Percentiles rank a stretch among this genome's conserved stretches.
These are phyloP conservation scores for Calendula officinalis DNA, from an alignment of 129 eudicot species.

Conservation along the genomic window DNA sequence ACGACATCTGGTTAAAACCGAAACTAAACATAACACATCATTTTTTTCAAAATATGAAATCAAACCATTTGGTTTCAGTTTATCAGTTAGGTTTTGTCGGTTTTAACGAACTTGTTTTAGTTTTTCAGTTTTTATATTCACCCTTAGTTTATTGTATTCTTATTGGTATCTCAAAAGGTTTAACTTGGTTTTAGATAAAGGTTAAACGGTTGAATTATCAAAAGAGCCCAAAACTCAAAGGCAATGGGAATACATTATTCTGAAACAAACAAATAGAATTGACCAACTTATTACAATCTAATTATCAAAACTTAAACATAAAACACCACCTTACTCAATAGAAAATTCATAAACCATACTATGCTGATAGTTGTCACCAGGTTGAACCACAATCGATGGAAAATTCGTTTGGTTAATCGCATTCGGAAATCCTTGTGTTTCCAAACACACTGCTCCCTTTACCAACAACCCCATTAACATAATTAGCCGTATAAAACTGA, in stretches of 20 bases:
- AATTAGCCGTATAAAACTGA: constrained; percentile 93
- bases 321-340: constrained; percentile 34
- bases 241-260: background rate
- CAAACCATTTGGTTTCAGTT: no score
- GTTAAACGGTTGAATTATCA: background rate
- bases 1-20: no score
- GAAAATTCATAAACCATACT: constrained; percentile 84
- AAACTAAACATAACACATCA: no score
- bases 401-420: constrained; percentile 63
- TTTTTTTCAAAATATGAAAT: no score
- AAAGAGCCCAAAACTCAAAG: background rate
- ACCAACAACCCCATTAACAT: constrained; percentile 62
- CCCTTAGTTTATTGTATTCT: no score
- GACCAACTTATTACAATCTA: background rate
- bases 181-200: no score
- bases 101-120: no score
- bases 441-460: constrained; percentile 81
- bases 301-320: background rate
- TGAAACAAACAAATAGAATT: background rate
- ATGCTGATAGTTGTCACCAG: constrained; percentile 74
- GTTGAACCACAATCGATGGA: constrained; percentile 64
- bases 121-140: no score
- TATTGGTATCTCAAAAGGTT: no score
- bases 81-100: no score
- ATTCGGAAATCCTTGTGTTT: constrained; percentile 91